Conservation (phyloP, 164 flowering plant genomes). For the Aristolochia californica region DNA sequence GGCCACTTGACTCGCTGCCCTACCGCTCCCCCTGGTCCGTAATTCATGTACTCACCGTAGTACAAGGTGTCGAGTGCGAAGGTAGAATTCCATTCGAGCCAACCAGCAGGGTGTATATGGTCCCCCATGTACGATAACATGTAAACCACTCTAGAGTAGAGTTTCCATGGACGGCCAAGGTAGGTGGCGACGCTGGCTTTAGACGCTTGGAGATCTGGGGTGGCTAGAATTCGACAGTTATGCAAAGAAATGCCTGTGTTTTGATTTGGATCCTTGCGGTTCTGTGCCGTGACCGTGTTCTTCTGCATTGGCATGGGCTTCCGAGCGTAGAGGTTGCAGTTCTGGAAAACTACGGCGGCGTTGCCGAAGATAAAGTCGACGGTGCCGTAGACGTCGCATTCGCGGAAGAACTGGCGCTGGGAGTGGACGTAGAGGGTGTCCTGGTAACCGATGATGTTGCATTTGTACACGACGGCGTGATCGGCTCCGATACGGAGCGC, state of each 20-base stretch:
- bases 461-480: conserved; percentile 62
- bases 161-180: conserved; percentile 97
- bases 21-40: conserved; percentile 68
- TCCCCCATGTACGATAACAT: conserved; percentile 70
- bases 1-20: conserved; percentile 79
- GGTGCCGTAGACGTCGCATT: conserved; percentile 66
- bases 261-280: conserved; percentile 86
- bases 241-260: conserved; percentile 95
- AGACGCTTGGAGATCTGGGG: conserved; percentile 38
- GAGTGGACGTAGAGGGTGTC: conserved; percentile 81
- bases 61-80: conserved; percentile 73
- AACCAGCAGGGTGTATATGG: conserved; percentile 68
- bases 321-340: conserved; percentile 53
- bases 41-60: conserved; percentile 90
- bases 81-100: conserved; percentile 80
- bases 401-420: conserved; percentile 67
- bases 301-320: conserved; percentile 63
- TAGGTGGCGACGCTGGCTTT: conserved; percentile 49
- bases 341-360: conserved; percentile 72
- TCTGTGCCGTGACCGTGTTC: conserved; percentile 76
- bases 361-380: conserved; percentile 89
- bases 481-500: conserved; percentile 78
- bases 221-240: conserved; percentile 47
- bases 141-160: conserved; percentile 63
- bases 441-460: conserved; percentile 70